Evolutionary conservation across 2,329 filamentous ascomycete genomes (phyloP), one percentile per base, ranked within the genome.

Genomic region (Fragosphaeria purpurea): DNA sequence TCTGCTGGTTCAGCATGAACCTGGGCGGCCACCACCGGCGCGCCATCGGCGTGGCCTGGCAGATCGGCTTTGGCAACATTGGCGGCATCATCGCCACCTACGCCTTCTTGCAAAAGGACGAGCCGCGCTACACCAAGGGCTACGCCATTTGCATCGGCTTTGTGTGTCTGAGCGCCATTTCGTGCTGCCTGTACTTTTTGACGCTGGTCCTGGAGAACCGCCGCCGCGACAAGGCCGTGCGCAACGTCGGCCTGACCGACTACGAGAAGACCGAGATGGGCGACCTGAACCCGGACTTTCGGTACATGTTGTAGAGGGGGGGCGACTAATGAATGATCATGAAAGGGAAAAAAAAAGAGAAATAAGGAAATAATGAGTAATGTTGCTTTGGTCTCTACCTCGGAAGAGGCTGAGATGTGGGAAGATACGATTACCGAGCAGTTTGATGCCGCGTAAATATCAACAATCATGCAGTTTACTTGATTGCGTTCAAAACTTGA

Each of bases 1-100:
- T 89, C 7, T 89, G 85, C 64, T 90, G 86, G 85, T 89, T 85
- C 65, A 84, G 83, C 58, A 88, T 88, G 79, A 90, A 89, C 59
- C 70, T 88, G 1, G 80, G 80, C 2, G 85, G 85, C 0, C 86
- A 89, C 62, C 82, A 82, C 51, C 76, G 85, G 4, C 74, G 85
- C 42, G 75, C 81, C 7, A 77, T 89, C 12, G 85, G 85, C 10
- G 79, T 79, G 7, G 86, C 83, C 1, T 89, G 83, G 83, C 85
- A 89, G 63, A 73, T 90, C 42, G 83, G 83, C 0, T 88, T 89
- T 57, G 86, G 86, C 9, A 90, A 89, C 59, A 80, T 88, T 39
- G 86, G 86, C 41, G 86, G 86, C 32, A 88, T 90, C 60, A 83
- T 90, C 54, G 76, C 86, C 10, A 87, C 85, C 0, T 89, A 82